phyloP scores from a whole-genome alignment of 192 early-diverging fungal genomes.

The Coemansia sp. region DNA sequence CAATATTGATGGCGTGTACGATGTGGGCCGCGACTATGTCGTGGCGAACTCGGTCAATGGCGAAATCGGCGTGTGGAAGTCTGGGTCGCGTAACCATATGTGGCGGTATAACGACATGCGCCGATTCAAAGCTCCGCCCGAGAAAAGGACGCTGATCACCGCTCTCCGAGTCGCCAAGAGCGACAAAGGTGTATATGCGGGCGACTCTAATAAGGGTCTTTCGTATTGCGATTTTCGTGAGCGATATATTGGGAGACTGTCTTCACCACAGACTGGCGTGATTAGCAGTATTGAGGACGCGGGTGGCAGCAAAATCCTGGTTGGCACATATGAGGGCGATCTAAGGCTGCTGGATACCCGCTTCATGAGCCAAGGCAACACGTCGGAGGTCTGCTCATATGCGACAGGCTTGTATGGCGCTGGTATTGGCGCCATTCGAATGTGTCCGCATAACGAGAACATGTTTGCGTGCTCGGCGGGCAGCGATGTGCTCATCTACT shows the following conservation, averaged over 20 bases:
- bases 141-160: conserved; percentile 10
- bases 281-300: conserved; percentile 25
- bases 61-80: conserved; percentile 49
- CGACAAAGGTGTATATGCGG: conserved; percentile 28
- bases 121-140: conserved; percentile 6
- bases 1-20: conserved; percentile 42
- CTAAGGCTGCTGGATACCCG: conserved; percentile 32
- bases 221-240: conserved; percentile 43
- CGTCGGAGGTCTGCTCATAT: conserved; percentile 3
- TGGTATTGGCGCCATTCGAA: conserved; percentile 14
- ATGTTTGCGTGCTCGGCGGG: conserved; percentile 39
- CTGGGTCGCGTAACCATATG: conserved; percentile 36
- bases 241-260: conserved; percentile 22
- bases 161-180: conserved; percentile 26
- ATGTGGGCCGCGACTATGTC: conserved; percentile 44
- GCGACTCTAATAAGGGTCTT: conserved; percentile 20
- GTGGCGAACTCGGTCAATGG: conserved; percentile 41
- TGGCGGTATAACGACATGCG: conserved; percentile 55
- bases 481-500: conserved; percentile 35
- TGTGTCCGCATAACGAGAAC: conserved; percentile 34
- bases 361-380: conserved; percentile 8
- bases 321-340: conserved; percentile 30
- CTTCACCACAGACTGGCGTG: conserved; percentile 7
- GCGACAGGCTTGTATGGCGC: neutral
- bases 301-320: conserved; percentile 14